Evolutionary conservation across 2,329 filamentous ascomycete genomes (phyloP), one percentile per base, ranked within the genome.

Genomic region (Claviceps sp.): DNA sequence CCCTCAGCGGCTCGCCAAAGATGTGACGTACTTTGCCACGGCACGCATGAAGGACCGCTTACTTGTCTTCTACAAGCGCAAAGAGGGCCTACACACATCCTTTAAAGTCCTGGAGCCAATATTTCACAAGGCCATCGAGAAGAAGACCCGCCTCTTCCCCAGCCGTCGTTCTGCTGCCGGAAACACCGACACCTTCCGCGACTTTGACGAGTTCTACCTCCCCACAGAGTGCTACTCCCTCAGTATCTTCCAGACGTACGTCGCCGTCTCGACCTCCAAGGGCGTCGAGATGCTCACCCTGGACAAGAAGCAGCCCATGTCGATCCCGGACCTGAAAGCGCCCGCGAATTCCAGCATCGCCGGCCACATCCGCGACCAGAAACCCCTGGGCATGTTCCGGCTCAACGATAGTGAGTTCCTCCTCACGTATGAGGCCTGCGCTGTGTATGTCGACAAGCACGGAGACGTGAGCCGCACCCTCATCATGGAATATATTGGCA

Each of bases 401-500:
- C 80, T 98, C 51, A 90, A 86, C 57, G 87, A 94, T 53, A 85
- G 86, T 52, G 93, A 95, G 66, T 98, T 97, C 68, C 73, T 98
- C 26, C 81, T 96, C 47, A 88, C 86, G 39, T 98, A 97, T 66
- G 87, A 94, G 67, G 89, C 96, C 67, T 97, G 91, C 60, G 93
- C 90, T 17, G 90, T 98, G 8, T 98, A 97, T 62, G 86, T 97
- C 63, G 94, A 98, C 73, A 96, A 97, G 69, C 89, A 97, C 67
- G 93, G 93, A 58, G 93, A 98, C 55, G 88, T 98, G 29, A 91
- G 83, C 40, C 85, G 94, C 45, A 88, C 85, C 29, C 88, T 97
- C 53, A 90, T 97, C 62, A 95, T 98, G 89, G 89, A 97, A 64
- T 98, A 97, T 66, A 93, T 95, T n/a, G 93, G 93, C 58, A 91